Conservation (phyloP, 2,329 filamentous ascomycete species). For the Alternaria arborescens region DNA sequence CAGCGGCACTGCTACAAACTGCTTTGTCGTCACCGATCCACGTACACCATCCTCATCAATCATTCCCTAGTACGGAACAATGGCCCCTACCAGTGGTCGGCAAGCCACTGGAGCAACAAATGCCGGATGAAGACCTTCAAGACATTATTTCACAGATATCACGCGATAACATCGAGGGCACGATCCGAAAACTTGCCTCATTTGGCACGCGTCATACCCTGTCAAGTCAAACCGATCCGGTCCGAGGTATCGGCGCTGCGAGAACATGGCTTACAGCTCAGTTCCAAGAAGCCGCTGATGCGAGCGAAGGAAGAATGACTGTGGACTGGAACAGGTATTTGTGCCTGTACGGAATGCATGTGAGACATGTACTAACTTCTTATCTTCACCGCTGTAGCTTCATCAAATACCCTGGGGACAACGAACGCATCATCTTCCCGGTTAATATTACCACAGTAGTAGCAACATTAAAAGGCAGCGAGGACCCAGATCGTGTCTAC, state of each 20-base stretch:
- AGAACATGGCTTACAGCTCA: slow-evolving; percentile 62
- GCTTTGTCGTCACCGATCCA: slow-evolving; percentile 24
- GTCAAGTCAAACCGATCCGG: slow-evolving; percentile 59
- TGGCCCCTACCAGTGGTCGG: slow-evolving; percentile 51
- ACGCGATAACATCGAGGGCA: slow-evolving; percentile 56
- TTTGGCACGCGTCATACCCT: slow-evolving; percentile 65
- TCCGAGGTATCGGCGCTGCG: slow-evolving; percentile 63
- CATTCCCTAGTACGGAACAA: slow-evolving; percentile 26
- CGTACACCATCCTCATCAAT: slow-evolving; percentile 17
- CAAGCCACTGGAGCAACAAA: slow-evolving; percentile 44
- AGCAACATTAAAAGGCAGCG: slow-evolving; percentile 56
- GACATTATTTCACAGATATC: slow-evolving; percentile 49
- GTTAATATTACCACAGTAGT: slow-evolving; percentile 61
- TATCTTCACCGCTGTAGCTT: slow-evolving; percentile 41
- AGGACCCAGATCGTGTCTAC: slow-evolving; percentile 58
- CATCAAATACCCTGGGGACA: slow-evolving; percentile 54
- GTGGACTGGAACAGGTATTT: slow-evolving; percentile 54
- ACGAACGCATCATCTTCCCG: slow-evolving; percentile 55
- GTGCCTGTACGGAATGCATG: neutral
- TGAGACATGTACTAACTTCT: neutral
- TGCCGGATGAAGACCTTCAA: slow-evolving; percentile 50
- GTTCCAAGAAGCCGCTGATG: slow-evolving; percentile 56
- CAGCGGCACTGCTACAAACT: slow-evolving; percentile 10
- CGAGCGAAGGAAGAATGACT: slow-evolving; percentile 57
- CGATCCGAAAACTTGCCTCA: slow-evolving; percentile 60